Base-by-base conservation (phyloP, 2,329 filamentous ascomycete species). In the Cercospora canescens region DNA sequence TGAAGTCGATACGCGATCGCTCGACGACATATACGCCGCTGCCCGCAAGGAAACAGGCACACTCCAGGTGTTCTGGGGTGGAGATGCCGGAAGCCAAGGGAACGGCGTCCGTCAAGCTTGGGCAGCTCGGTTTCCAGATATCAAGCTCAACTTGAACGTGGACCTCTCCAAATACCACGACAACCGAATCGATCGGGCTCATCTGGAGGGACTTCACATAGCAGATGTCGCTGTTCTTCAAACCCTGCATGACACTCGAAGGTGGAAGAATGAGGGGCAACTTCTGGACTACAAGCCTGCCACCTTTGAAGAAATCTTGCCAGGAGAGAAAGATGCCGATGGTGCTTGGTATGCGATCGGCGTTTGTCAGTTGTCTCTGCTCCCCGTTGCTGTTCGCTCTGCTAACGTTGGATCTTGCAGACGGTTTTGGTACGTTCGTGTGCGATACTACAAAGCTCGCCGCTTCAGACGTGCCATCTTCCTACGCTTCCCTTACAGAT, bases 111-210 rank as follows among this genome's bases (percentile, higher is more conserved):
- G 82, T 69, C 45, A 73, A 3, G 77, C 77, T 0, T 86, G 85
- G 66, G 82, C 84, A 67, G 67, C 71, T 1, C 75, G 77, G 0
- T 87, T 86, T 69, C 84, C 84, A 0, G 79, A 80, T 8, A 81
- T 86, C 65, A 82, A 79, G 4, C 79, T 87, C 16, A 85, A 87
- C 69, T 58, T 85, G 37, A 86, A 85, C 0, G 83, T 86, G 50
- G 84, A 86, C 65, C 71, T 87, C 0, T 86, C 84, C 65, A 87
- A 87, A 70, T 87, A 87, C 67, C 84, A 84, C 68, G 82, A 85
- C 63, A 76, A 70, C 18, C 76, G 76, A 7, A 69, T 86, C 6
- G 83, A 87, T 68, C 66, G 61, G 4, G 67, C 58, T 16, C 60
- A 67, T 34, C 62, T 68, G 18, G 28, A 67, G 32, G 70, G 67